Conservation (phyloP, 257 asterid species). For the Nemophila menziesii region DNA sequence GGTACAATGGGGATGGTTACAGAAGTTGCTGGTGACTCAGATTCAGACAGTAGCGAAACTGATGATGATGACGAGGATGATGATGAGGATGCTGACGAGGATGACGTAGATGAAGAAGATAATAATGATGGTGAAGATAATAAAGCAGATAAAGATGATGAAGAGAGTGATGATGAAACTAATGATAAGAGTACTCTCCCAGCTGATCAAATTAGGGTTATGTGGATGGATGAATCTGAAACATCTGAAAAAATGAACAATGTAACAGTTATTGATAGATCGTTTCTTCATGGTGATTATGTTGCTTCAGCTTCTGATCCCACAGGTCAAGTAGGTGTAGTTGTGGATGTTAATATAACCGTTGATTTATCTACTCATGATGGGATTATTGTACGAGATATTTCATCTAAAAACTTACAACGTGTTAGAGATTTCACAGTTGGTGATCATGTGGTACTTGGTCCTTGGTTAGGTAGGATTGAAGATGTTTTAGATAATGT, state of each 20-base stretch:
- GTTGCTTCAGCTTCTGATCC: slow-evolving; percentile 88
- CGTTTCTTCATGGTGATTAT: slow-evolving; percentile 90
- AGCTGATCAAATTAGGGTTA: slow-evolving; percentile 73
- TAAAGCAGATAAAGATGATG: slow-evolving; percentile 22
- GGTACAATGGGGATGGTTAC: slow-evolving; percentile 67
- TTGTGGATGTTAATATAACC: slow-evolving; percentile 56
- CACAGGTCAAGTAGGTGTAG: slow-evolving; percentile 89
- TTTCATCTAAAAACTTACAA: slow-evolving; percentile 48
- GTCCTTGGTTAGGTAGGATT: slow-evolving; percentile 97
- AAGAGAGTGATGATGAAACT: slow-evolving; percentile 25
- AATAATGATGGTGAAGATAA: slow-evolving; percentile 30
- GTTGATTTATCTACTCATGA: slow-evolving; percentile 60
- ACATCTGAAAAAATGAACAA: slow-evolving; percentile 41
- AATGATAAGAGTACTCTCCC: slow-evolving; percentile 36
- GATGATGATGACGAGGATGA: slow-evolving; percentile 67
- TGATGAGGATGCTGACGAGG: slow-evolving; percentile 19
- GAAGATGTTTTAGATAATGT: slow-evolving; percentile 92
- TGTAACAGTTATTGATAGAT: slow-evolving; percentile 72
- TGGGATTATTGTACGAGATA: slow-evolving; percentile 44
- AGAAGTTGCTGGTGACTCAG: slow-evolving; percentile 94
- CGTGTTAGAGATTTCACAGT: slow-evolving; percentile 76
- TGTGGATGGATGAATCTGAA: slow-evolving; percentile 81
- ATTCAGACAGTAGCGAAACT: slow-evolving; percentile 65
- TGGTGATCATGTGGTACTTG: slow-evolving; percentile 90
- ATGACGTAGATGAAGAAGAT: slow-evolving; percentile 26